Evolutionary conservation across 352 stramenopile genomes (phyloP).

Genomic region (Phytophthora crassamura): DNA sequence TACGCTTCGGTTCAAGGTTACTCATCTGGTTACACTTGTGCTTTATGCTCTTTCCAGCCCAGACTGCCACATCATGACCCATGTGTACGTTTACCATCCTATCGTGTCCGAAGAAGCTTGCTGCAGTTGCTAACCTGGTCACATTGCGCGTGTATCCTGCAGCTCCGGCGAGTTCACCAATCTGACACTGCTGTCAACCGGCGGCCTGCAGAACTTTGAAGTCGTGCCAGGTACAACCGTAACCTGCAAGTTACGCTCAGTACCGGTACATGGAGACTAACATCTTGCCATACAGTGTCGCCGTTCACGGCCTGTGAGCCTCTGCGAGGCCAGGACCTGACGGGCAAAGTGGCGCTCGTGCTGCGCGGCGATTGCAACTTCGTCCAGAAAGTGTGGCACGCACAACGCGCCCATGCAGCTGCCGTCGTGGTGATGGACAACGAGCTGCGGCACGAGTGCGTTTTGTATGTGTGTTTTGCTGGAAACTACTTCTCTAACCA

Average conservation of each 20-base stretch:
- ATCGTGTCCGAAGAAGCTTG: neutral
- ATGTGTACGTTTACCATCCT: conserved; percentile 57
- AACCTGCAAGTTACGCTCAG: neutral
- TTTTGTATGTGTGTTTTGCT: neutral
- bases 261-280: neutral
- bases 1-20: neutral
- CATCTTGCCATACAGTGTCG: conserved; percentile 28
- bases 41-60: conserved; percentile 43
- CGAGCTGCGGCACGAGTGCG: conserved; percentile 62
- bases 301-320: conserved; percentile 74
- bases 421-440: conserved; percentile 83
- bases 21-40: conserved; percentile 11
- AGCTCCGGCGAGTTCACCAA: conserved; percentile 84
- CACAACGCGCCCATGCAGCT: conserved; percentile 65
- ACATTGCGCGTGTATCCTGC: neutral
- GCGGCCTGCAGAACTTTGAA: conserved; percentile 38
- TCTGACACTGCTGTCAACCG: conserved; percentile 47
- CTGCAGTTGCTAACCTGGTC: conserved; percentile 7
- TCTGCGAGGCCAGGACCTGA: conserved; percentile 52
- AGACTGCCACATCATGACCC: conserved; percentile 60
- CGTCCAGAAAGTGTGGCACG: conserved; percentile 63
- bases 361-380: conserved; percentile 77
- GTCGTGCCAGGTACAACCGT: conserved; percentile 51
- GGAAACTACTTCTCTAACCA: neutral
- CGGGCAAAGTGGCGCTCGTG: conserved; percentile 75